Base-by-base conservation (phyloP, 208 protist species). In the Crithidia bombi region DNA sequence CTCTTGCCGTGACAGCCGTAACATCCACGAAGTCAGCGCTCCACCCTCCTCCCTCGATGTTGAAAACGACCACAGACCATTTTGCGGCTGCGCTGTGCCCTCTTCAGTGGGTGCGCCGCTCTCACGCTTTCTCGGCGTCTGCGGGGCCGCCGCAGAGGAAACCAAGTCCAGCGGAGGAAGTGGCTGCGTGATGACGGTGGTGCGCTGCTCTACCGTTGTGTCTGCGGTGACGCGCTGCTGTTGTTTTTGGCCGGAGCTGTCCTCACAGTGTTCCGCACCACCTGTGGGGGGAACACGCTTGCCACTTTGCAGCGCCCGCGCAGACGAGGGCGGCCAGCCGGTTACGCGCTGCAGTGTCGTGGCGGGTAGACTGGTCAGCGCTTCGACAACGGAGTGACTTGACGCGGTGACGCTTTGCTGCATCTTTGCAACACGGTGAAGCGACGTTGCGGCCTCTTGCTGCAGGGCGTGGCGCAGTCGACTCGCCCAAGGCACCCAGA, bases 191-290 rank as follows among this genome's bases (percentile, higher is more conserved):
- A 77, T 71, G 30, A 55, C 23, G 46, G 56, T 71, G 23, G 71
- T 77, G 39, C 71, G 71, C 49, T 77, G 30, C 36, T 77, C 71
- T 21, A 77, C 56, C 25, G 71, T 12, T 6, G 64, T 46, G 17
- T 63, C 59, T 1, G 64, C 49, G 17, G 35, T 51, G 39, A 65
- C 30, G 57, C 7, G 33, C 43, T 17, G 32, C 49, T 38, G 12
- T 7, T 32, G 50, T 57, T 0, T 14, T 19, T 19, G 23, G n/a
- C n/a, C 50, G 50, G 14, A 23, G 7, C 44, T 41, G 38, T 41
- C 14, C 10, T 41, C 38, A 41, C 38, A 15, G 38, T 41, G 10
- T 14, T 41, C 38, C 38, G 38, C 38, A n/a, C n/a, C n/a, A n/a
- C n/a, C n/a, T n/a, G n/a, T n/a, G n/a, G n/a, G n/a, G n/a, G n/a